Conservation (phyloP, 768 basidiomycete species). For the Crassisporium funariophilum region DNA sequence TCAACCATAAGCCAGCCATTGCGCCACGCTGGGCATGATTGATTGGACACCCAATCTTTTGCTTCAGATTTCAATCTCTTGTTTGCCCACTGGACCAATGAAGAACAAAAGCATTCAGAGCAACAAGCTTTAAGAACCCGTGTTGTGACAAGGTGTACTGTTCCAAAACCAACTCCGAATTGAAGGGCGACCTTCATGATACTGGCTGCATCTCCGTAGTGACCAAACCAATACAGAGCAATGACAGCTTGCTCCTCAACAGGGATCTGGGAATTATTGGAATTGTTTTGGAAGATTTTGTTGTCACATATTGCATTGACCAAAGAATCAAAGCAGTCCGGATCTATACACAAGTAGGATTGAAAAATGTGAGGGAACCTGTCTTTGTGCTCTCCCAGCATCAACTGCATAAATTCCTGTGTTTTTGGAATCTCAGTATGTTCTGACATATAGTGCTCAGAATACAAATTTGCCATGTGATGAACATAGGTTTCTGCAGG, state of each 20-base stretch:
- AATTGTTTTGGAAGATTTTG: slow-evolving; percentile 8
- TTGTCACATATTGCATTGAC: slow-evolving; percentile 5
- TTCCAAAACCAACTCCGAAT: slow-evolving; percentile 37
- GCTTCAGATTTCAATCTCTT: slow-evolving; percentile 35
- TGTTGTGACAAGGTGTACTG: slow-evolving; percentile 19
- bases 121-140: slow-evolving; percentile 35
- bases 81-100: slow-evolving; percentile 29
- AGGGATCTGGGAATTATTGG: slow-evolving; percentile 6
- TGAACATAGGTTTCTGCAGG: too few species aligned
- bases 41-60: slow-evolving; percentile 36
- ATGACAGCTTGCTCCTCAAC: slow-evolving; percentile 11
- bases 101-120: slow-evolving; percentile 22
- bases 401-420: neutral
- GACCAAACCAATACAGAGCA: slow-evolving; percentile 39
- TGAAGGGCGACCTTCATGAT: slow-evolving; percentile 34
- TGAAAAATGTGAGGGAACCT: neutral
- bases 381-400: neutral
- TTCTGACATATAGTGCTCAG: too few species aligned
- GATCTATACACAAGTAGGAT: slow-evolving; percentile 1
- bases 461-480: too few species aligned
- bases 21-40: slow-evolving; percentile 35
- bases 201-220: slow-evolving; percentile 38
- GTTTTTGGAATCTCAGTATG: too few species aligned
- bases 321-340: slow-evolving; percentile 2
- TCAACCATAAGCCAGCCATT: slow-evolving; percentile 39